These are phyloP conservation scores for Trypanosoma mega DNA, from an alignment of 208 protist species.

Conservation along the genomic window DNA sequence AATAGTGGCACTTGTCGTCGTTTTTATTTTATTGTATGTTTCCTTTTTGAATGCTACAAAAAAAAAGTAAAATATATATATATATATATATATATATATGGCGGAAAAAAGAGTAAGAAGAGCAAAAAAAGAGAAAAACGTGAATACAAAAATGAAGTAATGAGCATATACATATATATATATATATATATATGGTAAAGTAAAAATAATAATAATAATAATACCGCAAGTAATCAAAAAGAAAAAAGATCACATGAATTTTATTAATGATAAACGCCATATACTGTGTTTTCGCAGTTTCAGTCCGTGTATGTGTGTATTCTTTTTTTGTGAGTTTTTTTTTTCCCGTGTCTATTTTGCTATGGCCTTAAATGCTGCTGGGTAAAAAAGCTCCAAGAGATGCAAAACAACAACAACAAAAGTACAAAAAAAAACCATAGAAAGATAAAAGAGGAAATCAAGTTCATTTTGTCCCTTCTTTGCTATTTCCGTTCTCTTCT, in stretches of 20 bases:
- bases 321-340: no score
- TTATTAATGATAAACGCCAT: no score
- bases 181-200: not conserved
- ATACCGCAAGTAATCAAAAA: no score
- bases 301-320: no score
- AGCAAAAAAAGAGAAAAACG: constrained; percentile 1
- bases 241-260: no score
- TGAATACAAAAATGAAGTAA: not conserved
- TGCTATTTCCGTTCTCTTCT: constrained; percentile 17
- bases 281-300: no score
- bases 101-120: constrained; percentile 4
- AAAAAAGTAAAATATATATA: not conserved
- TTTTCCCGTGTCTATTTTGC: no score
- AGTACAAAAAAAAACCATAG: not conserved
- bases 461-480: not conserved
- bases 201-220: not conserved
- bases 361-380: no score
- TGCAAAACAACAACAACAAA: no score
- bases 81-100: not conserved
- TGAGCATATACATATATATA: not conserved
- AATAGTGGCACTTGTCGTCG: constrained; percentile 3
- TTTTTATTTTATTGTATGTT: not conserved
- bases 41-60: no score
- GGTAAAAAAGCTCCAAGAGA: no score
- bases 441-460: constrained; percentile 4